These are phyloP conservation scores for Peronospora tabacina DNA, from an alignment of 352 stramenopile genomes.

Conservation along the genomic window DNA sequence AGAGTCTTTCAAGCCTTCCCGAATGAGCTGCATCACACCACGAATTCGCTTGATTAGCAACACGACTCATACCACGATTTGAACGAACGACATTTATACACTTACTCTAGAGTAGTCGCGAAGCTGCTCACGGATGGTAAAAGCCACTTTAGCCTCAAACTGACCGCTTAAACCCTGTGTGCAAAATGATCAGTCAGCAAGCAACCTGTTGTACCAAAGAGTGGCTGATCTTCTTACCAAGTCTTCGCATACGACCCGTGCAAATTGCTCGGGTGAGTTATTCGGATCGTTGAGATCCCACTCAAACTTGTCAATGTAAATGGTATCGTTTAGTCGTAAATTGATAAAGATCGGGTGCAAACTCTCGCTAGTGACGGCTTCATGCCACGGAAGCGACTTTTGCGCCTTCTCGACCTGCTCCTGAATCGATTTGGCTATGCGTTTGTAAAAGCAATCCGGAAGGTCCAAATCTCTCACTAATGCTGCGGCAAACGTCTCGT, in stretches of 20 bases:
- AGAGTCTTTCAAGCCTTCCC: slow-evolving; percentile 55
- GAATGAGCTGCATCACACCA: slow-evolving; percentile 41
- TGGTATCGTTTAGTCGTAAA: slow-evolving; percentile 69
- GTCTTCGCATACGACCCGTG: slow-evolving; percentile 56
- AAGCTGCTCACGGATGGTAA: slow-evolving; percentile 76
- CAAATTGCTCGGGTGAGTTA: slow-evolving; percentile 69
- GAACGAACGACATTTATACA: background rate
- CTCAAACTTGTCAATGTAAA: slow-evolving; percentile 78
- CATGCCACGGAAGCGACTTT: slow-evolving; percentile 45
- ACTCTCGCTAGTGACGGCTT: slow-evolving; percentile 46
- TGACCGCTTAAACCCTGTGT: slow-evolving; percentile 60
- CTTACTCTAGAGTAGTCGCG: slow-evolving; percentile 62
- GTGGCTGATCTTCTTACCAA: slow-evolving; percentile 34
- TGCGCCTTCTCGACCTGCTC: slow-evolving; percentile 63
- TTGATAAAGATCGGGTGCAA: slow-evolving; percentile 79
- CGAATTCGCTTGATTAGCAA: slow-evolving; percentile 4
- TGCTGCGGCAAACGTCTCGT: slow-evolving; percentile 62
- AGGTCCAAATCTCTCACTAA: slow-evolving; percentile 65
- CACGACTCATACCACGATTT: background rate
- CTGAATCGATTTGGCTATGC: slow-evolving; percentile 52
- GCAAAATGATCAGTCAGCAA: slow-evolving; percentile 5
- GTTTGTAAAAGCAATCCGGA: slow-evolving; percentile 64
- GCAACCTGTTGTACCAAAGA: background rate
- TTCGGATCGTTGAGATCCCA: slow-evolving; percentile 62
- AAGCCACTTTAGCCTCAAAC: slow-evolving; percentile 67